Evolutionary conservation across 306 rosid genomes (phyloP).

Genomic region (Vigna radiata): DNA sequence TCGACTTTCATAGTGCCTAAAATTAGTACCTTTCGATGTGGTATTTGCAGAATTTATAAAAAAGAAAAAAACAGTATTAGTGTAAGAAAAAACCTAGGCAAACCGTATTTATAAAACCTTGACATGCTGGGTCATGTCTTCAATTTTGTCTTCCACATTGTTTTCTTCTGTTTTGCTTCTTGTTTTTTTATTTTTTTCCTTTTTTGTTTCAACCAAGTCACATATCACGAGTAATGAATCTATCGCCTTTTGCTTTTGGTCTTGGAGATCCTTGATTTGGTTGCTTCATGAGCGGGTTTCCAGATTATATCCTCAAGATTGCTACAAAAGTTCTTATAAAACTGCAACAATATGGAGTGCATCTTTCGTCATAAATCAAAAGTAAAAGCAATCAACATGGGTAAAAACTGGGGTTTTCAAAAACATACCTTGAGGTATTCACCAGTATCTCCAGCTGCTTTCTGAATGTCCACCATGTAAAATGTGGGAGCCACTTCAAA

Average conservation of each 20-base stretch:
- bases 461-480: constrained; percentile 88
- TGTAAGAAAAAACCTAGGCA: background rate
- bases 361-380: constrained; percentile 4
- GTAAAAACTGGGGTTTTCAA: background rate
- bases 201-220: background rate
- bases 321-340: constrained; percentile 75
- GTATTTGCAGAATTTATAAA: background rate
- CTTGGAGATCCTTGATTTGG: constrained; percentile 67
- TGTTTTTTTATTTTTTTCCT: too few relatives aligned
- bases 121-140: constrained; percentile 10
- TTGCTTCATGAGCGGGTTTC: constrained; percentile 74
- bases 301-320: constrained; percentile 95
- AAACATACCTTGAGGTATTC: constrained; percentile 84
- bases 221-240: constrained; percentile 29
- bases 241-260: constrained; percentile 66
- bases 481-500: constrained; percentile 90
- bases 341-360: constrained; percentile 55
- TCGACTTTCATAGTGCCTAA: background rate
- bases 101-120: constrained; percentile 9
- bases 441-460: constrained; percentile 81
- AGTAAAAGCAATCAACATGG: background rate
- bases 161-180: background rate
- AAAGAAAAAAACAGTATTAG: background rate
- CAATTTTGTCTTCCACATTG: constrained; percentile 13
- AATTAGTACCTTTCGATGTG: background rate